These are phyloP conservation scores for Mycena metata DNA, from an alignment of 768 basidiomycete genomes.

Conservation along the genomic window DNA sequence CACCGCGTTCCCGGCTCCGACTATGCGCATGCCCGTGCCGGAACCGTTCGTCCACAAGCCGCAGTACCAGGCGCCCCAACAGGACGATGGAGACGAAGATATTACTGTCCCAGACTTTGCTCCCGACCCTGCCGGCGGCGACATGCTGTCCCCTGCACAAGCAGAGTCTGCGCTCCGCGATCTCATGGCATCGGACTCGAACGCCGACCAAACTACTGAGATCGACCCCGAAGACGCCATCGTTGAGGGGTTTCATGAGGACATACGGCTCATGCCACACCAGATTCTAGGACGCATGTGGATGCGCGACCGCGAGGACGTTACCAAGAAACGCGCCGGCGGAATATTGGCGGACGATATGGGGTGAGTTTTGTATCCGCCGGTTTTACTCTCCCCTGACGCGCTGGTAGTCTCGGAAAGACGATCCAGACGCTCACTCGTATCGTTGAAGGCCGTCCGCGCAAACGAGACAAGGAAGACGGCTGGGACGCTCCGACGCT, in stretches of 20 bases:
- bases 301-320: conserved; percentile 87
- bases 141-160: conserved; percentile 60
- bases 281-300: conserved; percentile 88
- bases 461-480: conserved; percentile 74
- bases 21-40: conserved; percentile 44
- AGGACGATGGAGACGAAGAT: conserved; percentile 33
- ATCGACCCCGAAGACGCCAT: conserved; percentile 76
- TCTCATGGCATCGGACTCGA: conserved; percentile 76
- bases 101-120: conserved; percentile 35
- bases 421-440: conserved; percentile 93
- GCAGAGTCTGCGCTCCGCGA: conserved; percentile 86
- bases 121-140: conserved; percentile 29
- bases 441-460: conserved; percentile 86
- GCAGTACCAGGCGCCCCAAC: conserved; percentile 24
- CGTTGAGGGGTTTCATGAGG: conserved; percentile 83
- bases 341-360: conserved; percentile 95
- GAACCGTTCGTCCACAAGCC: conserved; percentile 46
- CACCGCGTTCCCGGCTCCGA: conserved; percentile 20
- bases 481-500: conserved; percentile 82
- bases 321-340: conserved; percentile 77
- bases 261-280: conserved; percentile 83
- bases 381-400: conserved; percentile 18
- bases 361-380: conserved; percentile 63
- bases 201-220: conserved; percentile 68
- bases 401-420: conserved; percentile 75